Evolutionary conservation across 164 flowering plant species (phyloP).

Genomic region (Stephania japonica): DNA sequence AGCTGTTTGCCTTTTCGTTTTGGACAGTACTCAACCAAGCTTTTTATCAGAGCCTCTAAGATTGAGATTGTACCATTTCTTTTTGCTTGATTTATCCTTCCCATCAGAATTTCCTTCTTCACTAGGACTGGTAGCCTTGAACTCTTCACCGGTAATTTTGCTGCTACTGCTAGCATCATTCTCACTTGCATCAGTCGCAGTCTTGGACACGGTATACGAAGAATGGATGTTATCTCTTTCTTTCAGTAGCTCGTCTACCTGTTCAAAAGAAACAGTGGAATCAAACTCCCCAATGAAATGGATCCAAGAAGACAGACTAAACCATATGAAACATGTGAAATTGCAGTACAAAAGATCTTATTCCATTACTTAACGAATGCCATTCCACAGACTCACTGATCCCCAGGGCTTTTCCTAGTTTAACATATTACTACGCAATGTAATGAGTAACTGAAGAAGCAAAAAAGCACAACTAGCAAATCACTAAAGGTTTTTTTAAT

Average conservation of each 20-base stretch:
- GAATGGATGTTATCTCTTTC: slow-evolving; percentile 74
- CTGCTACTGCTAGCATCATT: slow-evolving; percentile 28
- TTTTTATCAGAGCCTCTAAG: slow-evolving; percentile 73
- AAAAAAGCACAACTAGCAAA: neutral
- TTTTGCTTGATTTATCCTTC: slow-evolving; percentile 66
- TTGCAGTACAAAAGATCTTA: neutral
- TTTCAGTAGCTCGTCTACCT: slow-evolving; percentile 95
- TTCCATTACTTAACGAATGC: neutral
- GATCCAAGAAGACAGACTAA: neutral
- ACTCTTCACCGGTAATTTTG: slow-evolving; percentile 51
- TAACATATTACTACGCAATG: neutral
- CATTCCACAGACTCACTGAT: neutral
- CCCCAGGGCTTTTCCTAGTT: neutral
- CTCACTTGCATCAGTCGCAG: slow-evolving; percentile 15
- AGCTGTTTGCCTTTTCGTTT: neutral
- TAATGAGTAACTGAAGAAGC: neutral
- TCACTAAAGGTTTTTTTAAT: neutral
- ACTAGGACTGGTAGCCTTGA: slow-evolving; percentile 45
- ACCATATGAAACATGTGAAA: neutral
- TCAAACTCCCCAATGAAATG: neutral
- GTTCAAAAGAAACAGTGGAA: slow-evolving; percentile 10
- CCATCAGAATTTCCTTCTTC: slow-evolving; percentile 67
- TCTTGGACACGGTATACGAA: slow-evolving; percentile 45
- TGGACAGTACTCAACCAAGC: slow-evolving; percentile 25
- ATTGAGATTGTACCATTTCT: slow-evolving; percentile 78